Base-by-base conservation (phyloP, 345 rosid species). In the Eucalyptus pauciflora region DNA sequence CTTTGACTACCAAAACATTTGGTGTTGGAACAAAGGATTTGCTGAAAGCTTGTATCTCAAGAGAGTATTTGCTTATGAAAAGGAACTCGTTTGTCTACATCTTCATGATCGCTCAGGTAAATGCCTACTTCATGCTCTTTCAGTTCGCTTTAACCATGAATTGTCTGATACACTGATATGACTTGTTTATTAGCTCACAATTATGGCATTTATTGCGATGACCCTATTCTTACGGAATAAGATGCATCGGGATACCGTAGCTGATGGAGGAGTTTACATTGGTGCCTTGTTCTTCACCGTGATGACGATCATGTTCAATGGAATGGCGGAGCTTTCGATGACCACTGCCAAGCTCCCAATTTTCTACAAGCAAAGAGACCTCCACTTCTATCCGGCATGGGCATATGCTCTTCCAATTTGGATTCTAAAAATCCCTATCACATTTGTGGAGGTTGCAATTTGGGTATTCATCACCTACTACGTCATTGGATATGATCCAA, bases 1-100 rank as follows among this genome's bases (percentile, higher is more conserved):
- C 97, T 85, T 80, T 96, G 89, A 87, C 95, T 80, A 93, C 87
- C 43, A 89, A 89, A 79, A 92, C 16, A 50, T 96, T 91, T 69
- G 97, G 97, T 87, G 92, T 93, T 87, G 87, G 88, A 88, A 92
- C 90, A 87, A 89, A 88, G 67, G 97, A 95, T 89, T 88, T 95
- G 86, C 86, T 95, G 85, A 96, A 90, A 90, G 96, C 95, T 10
- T 92, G 93, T 92, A 69, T 92, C 20, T 87, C 93, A 31, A 90
- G 98, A 89, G 97, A 96, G 89, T 80, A 49, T 58, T 90, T 94
- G 91, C 92, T 96, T 50, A 93, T 96, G 96, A 93, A 93, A 88
- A 95, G 97, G 92, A 96, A 94, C 90, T 87, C 94, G 2, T 92
- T 90, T 54, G 93, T 96, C 29, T 93, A 92, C 90, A n/a, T 79